Conservation (phyloP, 176 grass and related monocot genomes). For the Saccharum spontaneum region DNA sequence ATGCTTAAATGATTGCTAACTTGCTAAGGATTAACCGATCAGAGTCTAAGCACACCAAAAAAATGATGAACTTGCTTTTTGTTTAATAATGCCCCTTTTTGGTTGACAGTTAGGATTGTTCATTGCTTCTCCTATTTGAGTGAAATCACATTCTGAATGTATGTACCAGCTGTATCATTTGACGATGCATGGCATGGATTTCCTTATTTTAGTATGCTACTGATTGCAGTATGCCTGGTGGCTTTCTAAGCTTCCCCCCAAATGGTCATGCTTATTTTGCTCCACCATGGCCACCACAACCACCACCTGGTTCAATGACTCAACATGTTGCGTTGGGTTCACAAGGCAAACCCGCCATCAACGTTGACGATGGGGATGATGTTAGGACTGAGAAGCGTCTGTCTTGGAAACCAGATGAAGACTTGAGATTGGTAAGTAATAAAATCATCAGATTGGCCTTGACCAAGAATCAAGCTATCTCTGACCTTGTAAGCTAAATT, state of each 20-base stretch:
- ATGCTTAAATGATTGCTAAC: background rate
- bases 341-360: background rate
- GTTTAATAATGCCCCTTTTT: background rate
- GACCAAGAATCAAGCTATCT: background rate
- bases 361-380: slow-evolving; percentile 16
- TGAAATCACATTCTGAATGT: background rate
- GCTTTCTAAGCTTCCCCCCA: slow-evolving; percentile 5
- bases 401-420: slow-evolving; percentile 27
- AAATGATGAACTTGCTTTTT: background rate
- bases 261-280: slow-evolving; percentile 23
- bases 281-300: slow-evolving; percentile 1
- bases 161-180: background rate
- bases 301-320: background rate
- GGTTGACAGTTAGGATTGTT: background rate
- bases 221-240: slow-evolving; percentile 4
- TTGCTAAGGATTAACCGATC: background rate
- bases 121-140: background rate
- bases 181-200: background rate
- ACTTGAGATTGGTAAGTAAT: slow-evolving; percentile 22
- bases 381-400: slow-evolving; percentile 25
- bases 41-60: background rate
- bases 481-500: slow-evolving; percentile 8
- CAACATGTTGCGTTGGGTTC: background rate
- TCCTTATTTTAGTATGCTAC: background rate
- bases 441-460: background rate